Conservation (phyloP, 2,329 filamentous ascomycete species). For the Paramyrothecium sp. region DNA sequence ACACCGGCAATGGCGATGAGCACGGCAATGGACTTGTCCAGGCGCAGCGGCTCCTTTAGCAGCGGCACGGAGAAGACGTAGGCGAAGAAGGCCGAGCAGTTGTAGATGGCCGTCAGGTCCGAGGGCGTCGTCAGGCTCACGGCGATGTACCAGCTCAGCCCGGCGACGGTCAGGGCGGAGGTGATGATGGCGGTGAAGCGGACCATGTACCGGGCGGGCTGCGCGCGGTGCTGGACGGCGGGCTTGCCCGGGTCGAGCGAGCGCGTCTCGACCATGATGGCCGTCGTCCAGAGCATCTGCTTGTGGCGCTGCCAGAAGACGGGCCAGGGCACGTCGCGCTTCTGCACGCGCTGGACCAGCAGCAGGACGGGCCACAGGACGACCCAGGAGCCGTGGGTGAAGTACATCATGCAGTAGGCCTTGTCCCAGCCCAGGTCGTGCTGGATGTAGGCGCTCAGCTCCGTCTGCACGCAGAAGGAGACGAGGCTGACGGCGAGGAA, state of each 20-base stretch:
- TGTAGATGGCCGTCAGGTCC: slow-evolving; percentile 97
- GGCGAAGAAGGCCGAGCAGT: slow-evolving; percentile 97
- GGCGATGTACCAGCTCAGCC: slow-evolving; percentile 92
- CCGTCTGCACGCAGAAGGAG: slow-evolving; percentile 90
- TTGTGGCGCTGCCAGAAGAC: slow-evolving; percentile 75
- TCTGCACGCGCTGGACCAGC: slow-evolving; percentile 74
- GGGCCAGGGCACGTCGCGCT: slow-evolving; percentile 74
- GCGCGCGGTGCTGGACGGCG: slow-evolving; percentile 30
- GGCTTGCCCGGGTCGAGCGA: slow-evolving; percentile 63
- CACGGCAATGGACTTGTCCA: slow-evolving; percentile 85
- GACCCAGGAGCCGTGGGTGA: slow-evolving; percentile 93
- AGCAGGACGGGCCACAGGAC: slow-evolving; percentile 87
- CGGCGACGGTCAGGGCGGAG: slow-evolving; percentile 81
- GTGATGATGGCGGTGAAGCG: slow-evolving; percentile 81
- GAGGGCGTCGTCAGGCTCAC: slow-evolving; percentile 90
- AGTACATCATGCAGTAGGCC: slow-evolving; percentile 99
- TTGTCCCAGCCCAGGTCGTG: slow-evolving; percentile 92
- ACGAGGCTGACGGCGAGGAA: slow-evolving; percentile 82
- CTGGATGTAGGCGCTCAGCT: slow-evolving; percentile 93
- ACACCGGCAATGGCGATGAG: slow-evolving; percentile 85
- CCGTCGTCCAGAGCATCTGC: slow-evolving; percentile 50
- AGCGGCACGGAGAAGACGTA: slow-evolving; percentile 95
- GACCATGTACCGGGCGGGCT: slow-evolving; percentile 67
- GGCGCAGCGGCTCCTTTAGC: slow-evolving; percentile 77
- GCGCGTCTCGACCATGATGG: slow-evolving; percentile 82